phyloP scores from a whole-genome alignment of 768 basidiomycete species.

The Inosperma sp. region DNA sequence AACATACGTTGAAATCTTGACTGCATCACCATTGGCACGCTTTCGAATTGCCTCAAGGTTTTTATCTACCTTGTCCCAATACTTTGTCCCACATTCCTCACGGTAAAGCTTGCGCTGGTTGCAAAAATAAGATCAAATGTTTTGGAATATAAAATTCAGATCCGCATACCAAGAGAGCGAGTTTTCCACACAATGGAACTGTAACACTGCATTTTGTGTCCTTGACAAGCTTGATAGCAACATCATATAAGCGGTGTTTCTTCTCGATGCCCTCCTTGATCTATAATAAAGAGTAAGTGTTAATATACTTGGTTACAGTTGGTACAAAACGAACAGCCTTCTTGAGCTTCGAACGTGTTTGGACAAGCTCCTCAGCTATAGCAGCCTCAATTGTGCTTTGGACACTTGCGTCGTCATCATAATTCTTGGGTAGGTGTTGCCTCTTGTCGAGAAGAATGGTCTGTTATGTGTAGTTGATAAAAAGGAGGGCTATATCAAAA shows the following conservation, averaged over 20 bases:
- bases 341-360: conserved; percentile 12
- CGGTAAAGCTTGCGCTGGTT: not conserved
- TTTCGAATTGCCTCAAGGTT: conserved; percentile 4
- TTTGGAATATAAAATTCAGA: not conserved
- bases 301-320: not conserved
- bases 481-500: not conserved
- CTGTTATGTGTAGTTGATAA: not conserved
- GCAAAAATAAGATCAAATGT: not conserved
- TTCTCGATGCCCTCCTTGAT: conserved; percentile 2
- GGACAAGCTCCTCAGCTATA: conserved; percentile 10
- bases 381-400: conserved; percentile 6
- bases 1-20: conserved; percentile 11
- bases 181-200: conserved; percentile 14
- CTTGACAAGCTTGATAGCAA: conserved; percentile 7
- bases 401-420: conserved; percentile 1
- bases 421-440: conserved; percentile 6
- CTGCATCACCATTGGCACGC: conserved; percentile 6
- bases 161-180: conserved; percentile 13
- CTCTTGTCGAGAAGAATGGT: conserved; percentile 5
- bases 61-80: conserved; percentile 9
- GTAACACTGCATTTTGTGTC: conserved; percentile 9
- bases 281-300: not conserved
- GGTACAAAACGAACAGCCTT: conserved; percentile 11
- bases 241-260: conserved; percentile 7
- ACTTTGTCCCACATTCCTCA: conserved; percentile 3